Percentiles rank a stretch among this genome's conserved stretches.
Conservation (phyloP, 2,329 filamentous ascomycete genomes). For the Neopestalotiopsis sp. region DNA sequence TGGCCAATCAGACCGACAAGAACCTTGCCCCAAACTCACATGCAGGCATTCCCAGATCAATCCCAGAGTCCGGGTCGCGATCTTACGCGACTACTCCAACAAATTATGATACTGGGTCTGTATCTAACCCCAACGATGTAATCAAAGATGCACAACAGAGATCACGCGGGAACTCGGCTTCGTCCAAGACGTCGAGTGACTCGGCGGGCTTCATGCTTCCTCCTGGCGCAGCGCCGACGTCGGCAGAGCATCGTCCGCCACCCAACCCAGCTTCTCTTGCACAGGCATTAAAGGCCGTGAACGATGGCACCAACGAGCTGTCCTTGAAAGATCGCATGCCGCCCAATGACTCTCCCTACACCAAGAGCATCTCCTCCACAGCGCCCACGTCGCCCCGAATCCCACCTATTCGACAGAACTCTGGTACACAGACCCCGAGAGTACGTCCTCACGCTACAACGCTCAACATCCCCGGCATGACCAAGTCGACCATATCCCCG, state of each 20-base stretch:
- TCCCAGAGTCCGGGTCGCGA: constrained; percentile 22
- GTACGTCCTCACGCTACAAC: constrained; percentile 87
- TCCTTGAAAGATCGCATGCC: constrained; percentile 31
- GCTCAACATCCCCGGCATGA: constrained; percentile 95
- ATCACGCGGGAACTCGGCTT: constrained; percentile 3
- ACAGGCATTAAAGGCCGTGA: constrained; percentile 46
- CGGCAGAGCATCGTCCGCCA: constrained; percentile 33
- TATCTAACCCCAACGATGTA: constrained; percentile 19
- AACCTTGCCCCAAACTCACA: constrained; percentile 23
- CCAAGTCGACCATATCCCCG: constrained; percentile 91
- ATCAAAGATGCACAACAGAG: constrained; percentile 9
- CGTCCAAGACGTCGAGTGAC: constrained; percentile 2
- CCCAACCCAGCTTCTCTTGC: constrained; percentile 44
- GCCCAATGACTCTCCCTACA: constrained; percentile 58
- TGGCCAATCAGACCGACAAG: constrained; percentile 36
- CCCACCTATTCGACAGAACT: constrained; percentile 74
- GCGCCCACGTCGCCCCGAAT: constrained; percentile 64
- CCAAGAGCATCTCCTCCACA: constrained; percentile 62
- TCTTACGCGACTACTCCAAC: constrained; percentile 19
- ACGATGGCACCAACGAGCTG: constrained; percentile 38
- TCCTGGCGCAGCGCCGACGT: constrained; percentile 32
- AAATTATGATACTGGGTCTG: constrained; percentile 1
- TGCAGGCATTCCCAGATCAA: constrained; percentile 30
- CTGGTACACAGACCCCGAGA: constrained; percentile 77
- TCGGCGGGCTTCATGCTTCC: constrained; percentile 25